Conservation (phyloP, 345 rosid species). For the Kandelia obovata region DNA sequence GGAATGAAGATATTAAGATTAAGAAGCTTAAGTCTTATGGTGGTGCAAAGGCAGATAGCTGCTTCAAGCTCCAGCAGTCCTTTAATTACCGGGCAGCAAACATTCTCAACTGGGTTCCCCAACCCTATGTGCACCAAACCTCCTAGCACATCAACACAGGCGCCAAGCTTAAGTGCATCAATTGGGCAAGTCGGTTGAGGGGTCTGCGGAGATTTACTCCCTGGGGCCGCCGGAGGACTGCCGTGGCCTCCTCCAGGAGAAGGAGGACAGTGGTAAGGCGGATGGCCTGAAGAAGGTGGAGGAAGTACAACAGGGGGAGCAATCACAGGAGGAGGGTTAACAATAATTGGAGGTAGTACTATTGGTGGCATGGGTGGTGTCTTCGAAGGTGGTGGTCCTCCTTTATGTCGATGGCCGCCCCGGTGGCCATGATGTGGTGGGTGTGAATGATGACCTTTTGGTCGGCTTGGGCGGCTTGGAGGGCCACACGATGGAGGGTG, state of each 20-base stretch:
- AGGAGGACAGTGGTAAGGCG: conserved; percentile 44
- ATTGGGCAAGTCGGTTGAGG: conserved; percentile 37
- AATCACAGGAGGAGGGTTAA: conserved; percentile 38
- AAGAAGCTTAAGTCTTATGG: conserved; percentile 41
- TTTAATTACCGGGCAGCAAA: conserved; percentile 39
- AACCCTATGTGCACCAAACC: conserved; percentile 45
- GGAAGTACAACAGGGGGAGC: conserved; percentile 43
- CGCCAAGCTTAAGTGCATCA: conserved; percentile 41
- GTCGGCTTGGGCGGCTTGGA: conserved; percentile 24
- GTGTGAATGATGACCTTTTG: conserved; percentile 33
- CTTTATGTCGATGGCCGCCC: too few species aligned
- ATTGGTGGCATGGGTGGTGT: conserved; percentile 24
- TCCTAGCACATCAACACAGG: conserved; percentile 44
- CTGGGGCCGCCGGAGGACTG: not conserved
- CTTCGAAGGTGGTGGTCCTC: conserved; percentile 23
- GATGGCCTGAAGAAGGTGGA: conserved; percentile 47
- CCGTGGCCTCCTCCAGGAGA: conserved; percentile 35
- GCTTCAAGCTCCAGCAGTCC: conserved; percentile 52
- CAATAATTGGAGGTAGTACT: conserved; percentile 37
- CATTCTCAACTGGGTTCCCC: conserved; percentile 42
- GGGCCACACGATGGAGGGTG: conserved; percentile 35
- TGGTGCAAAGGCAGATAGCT: conserved; percentile 43
- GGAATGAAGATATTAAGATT: conserved; percentile 43
- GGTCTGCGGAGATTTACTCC: not conserved
- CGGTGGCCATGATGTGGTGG: conserved; percentile 43